Conservation (phyloP, 306 rosid species). For the Dryas alaskensis region DNA sequence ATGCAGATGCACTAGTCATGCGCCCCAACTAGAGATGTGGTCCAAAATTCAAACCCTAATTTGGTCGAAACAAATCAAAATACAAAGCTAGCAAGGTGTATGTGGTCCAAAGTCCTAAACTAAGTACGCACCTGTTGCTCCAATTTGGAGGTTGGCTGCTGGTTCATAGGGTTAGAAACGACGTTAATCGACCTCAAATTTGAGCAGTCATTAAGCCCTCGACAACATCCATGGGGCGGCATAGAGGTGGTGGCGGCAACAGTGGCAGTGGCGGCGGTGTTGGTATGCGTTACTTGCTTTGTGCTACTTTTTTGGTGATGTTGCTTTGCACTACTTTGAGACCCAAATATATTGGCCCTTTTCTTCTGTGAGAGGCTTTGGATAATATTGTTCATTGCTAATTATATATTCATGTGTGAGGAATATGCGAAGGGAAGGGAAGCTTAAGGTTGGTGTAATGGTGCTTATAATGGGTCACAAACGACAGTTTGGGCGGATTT, state of each 20-base stretch:
- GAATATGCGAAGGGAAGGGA: not conserved
- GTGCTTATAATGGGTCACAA: constrained; percentile 16
- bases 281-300: not conserved
- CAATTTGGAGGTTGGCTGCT: constrained; percentile 24
- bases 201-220: constrained; percentile 35
- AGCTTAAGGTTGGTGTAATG: constrained; percentile 5
- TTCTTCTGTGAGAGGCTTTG: constrained; percentile 12
- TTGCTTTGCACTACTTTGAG: constrained; percentile 15
- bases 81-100: too few relatives aligned
- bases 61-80: not conserved
- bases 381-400: not conserved
- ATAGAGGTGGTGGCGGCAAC: not conserved
- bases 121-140: constrained; percentile 42
- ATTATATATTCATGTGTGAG: not conserved
- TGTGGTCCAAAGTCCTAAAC: not conserved
- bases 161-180: constrained; percentile 20
- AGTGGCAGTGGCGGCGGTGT: constrained; percentile 9
- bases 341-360: not conserved
- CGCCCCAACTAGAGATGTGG: not conserved
- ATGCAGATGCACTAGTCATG: not conserved
- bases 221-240: constrained; percentile 42
- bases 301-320: not conserved
- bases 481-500: constrained; percentile 40
- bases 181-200: constrained; percentile 34
- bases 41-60: not conserved